phyloP scores from a whole-genome alignment of 352 stramenopile genomes.

The Pythium volutum region DNA sequence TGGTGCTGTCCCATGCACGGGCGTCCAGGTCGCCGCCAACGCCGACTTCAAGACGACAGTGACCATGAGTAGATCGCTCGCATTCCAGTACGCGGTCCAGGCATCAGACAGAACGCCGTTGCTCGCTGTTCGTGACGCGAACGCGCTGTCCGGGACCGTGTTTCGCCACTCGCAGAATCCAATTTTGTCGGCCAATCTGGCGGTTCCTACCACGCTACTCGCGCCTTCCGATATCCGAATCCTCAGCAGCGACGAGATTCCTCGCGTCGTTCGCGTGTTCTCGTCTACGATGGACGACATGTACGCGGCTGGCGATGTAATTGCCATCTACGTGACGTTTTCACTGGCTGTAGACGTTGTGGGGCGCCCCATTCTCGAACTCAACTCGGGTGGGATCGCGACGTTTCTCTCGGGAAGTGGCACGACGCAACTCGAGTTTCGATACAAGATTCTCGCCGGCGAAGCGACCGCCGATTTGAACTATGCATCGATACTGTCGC shows the following conservation, averaged over 20 bases:
- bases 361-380: constrained; percentile 49
- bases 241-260: constrained; percentile 34
- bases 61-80: constrained; percentile 40
- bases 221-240: constrained; percentile 22
- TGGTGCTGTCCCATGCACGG: constrained; percentile 24
- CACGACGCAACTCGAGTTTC: constrained; percentile 50
- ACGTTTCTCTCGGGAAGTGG: constrained; percentile 45
- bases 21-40: constrained; percentile 43
- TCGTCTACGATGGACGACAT: constrained; percentile 38
- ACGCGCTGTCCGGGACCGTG: constrained; percentile 38
- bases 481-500: constrained; percentile 42
- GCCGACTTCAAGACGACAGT: constrained; percentile 35
- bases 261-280: constrained; percentile 38
- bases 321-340: constrained; percentile 59
- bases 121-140: constrained; percentile 30
- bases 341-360: constrained; percentile 44
- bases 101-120: constrained; percentile 26
- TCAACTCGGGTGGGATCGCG: constrained; percentile 65
- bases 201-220: constrained; percentile 24
- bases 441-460: constrained; percentile 53
- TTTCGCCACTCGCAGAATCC: constrained; percentile 39
- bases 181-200: constrained; percentile 26
- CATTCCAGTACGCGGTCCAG: constrained; percentile 59
- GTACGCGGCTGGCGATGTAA: constrained; percentile 62
- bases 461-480: constrained; percentile 46